phyloP scores from a whole-genome alignment of 179 eudicot genomes.

The Silene noctiflora region DNA sequence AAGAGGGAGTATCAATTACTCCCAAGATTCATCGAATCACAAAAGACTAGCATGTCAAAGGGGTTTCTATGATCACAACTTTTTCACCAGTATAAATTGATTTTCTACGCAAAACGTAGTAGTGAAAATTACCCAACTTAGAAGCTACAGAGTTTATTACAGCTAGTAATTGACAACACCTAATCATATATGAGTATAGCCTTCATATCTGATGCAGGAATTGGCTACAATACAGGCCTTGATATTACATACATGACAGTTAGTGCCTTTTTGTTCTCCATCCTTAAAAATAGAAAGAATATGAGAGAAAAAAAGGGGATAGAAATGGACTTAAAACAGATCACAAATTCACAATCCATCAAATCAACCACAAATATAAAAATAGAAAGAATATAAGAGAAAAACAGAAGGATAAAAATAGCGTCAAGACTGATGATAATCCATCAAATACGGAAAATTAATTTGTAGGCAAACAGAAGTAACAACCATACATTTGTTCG shows the following conservation, averaged over 20 bases:
- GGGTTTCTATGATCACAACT: too few relatives aligned
- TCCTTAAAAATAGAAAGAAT: not conserved
- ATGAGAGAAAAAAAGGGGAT: not conserved
- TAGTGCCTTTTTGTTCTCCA: conserved; percentile 1
- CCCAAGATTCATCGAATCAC: too few relatives aligned
- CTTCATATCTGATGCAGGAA: too few relatives aligned
- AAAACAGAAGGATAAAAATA: conserved; percentile 3
- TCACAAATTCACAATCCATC: not conserved
- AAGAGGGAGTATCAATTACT: too few relatives aligned
- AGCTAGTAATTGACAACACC: not conserved
- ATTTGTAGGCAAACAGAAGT: not conserved
- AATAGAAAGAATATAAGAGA: not conserved
- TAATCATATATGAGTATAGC: not conserved
- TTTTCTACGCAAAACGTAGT: too few relatives aligned
- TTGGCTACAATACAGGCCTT: too few relatives aligned
- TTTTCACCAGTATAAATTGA: too few relatives aligned
- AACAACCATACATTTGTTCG: conserved; percentile 11
- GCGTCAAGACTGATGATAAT: not conserved
- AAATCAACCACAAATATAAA: conserved; percentile 2
- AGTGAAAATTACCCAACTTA: conserved; percentile 1
- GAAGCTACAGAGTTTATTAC: not conserved
- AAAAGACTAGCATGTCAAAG: conserved; percentile 3
- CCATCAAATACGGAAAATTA: not conserved
- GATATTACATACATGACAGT: not conserved
- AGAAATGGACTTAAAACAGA: not conserved